These are phyloP conservation scores for Carex myosuroides DNA, from an alignment of 176 grass and related monocot genomes.

Conservation along the genomic window DNA sequence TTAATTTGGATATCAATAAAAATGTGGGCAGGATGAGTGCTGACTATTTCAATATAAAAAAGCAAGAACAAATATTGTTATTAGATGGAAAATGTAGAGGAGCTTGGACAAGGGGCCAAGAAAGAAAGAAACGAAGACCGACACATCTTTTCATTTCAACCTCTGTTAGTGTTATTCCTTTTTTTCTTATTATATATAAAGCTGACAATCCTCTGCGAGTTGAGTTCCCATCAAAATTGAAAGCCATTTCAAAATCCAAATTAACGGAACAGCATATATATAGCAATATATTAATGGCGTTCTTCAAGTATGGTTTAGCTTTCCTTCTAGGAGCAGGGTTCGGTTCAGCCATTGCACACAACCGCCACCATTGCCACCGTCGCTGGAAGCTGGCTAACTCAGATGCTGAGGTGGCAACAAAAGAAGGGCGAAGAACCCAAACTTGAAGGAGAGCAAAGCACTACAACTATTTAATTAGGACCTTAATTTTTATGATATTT, in stretches of 20 bases:
- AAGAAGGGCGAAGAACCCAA: slow-evolving; percentile 16
- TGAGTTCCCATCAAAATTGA: background rate
- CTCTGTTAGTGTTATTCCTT: background rate
- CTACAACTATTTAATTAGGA: background rate
- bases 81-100: background rate
- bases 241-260: slow-evolving; percentile 9
- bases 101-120: slow-evolving; percentile 16
- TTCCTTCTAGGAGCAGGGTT: slow-evolving; percentile 14
- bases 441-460: background rate
- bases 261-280: background rate
- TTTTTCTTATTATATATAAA: background rate
- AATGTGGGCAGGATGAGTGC: too few relatives aligned
- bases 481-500: background rate
- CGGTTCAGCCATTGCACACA: background rate
- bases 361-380: background rate
- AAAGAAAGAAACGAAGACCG: background rate
- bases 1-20: too few relatives aligned
- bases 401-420: background rate
- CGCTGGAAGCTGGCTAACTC: background rate
- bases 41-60: too few relatives aligned
- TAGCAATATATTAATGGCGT: slow-evolving; percentile 1
- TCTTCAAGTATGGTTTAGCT: slow-evolving; percentile 13
- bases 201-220: background rate
- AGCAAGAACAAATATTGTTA: too few relatives aligned
- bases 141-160: background rate